A percentile compares a stretch with the other conserved stretches of the same genome.
Evolutionary conservation across 1,284 basidiomycete genomes (phyloP).

Genomic region (Cutaneotrichosporon dermatis): DNA sequence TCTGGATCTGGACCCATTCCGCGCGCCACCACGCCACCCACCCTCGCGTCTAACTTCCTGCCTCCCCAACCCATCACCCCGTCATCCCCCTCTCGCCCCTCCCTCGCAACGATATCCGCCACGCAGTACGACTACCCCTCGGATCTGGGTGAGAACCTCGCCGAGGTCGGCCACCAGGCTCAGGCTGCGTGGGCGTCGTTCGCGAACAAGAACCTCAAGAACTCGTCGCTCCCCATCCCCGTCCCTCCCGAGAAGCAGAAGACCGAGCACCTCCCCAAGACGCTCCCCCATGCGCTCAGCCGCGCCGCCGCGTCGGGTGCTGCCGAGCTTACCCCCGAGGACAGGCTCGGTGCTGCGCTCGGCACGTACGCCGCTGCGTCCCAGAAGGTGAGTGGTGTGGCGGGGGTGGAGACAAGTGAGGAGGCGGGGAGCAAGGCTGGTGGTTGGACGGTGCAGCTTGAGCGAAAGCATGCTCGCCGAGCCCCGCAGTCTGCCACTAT

Average conservation of each 20-base stretch:
- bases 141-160: conserved; percentile 54
- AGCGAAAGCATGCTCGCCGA: too few species aligned
- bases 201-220: conserved; percentile 84
- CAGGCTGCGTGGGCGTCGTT: conserved; percentile 75
- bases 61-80: too few species aligned
- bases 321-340: conserved; percentile 57
- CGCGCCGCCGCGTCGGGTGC: conserved; percentile 74
- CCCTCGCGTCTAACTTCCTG: too few species aligned
- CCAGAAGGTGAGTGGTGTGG: conserved; percentile 59
- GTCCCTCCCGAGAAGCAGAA: conserved; percentile 43
- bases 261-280: conserved; percentile 64
- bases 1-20: too few species aligned
- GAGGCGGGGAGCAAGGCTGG: too few species aligned
- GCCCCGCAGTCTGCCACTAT: too few species aligned
- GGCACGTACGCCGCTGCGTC: conserved; percentile 74
- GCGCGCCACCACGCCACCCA: too few species aligned
- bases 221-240: conserved; percentile 69
- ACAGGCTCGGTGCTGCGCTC: conserved; percentile 71
- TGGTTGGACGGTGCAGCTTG: too few species aligned
- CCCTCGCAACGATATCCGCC: too few species aligned
- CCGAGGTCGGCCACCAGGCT: conserved; percentile 59
- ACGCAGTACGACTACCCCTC: conserved; percentile 70
- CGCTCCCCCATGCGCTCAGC: conserved; percentile 86
- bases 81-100: too few species aligned
- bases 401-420: neutral